A percentile compares a stretch with the other conserved stretches of the same genome.
Evolutionary conservation across 176 grass and related monocot genomes (phyloP).

Genomic region (Oryza meyeriana): DNA sequence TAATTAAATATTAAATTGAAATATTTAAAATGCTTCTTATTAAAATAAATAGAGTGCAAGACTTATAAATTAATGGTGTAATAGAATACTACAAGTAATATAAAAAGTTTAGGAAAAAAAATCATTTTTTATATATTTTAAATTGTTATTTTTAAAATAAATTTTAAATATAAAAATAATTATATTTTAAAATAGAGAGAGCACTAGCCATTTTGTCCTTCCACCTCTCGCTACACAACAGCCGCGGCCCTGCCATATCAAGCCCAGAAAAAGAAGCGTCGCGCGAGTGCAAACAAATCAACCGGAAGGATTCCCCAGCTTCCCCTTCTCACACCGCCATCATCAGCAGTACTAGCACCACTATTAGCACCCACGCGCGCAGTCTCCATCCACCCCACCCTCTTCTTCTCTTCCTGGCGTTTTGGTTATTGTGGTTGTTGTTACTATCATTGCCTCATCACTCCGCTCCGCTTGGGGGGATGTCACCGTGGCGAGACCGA

Average conservation of each 20-base stretch:
- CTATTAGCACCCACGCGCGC: not conserved
- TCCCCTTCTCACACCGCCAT: too few relatives aligned
- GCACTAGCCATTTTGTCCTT: not conserved
- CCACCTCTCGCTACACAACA: not conserved
- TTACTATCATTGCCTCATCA: not conserved
- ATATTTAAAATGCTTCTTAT: too few relatives aligned
- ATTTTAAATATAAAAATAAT: too few relatives aligned
- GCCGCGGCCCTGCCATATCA: conserved; percentile 15
- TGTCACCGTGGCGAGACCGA: conserved; percentile 7
- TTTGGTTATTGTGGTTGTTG: not conserved
- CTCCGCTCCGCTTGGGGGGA: not conserved
- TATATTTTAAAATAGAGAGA: too few relatives aligned
- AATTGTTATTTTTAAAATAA: too few relatives aligned
- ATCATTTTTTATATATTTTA: too few relatives aligned
- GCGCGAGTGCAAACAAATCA: conserved; percentile 43
- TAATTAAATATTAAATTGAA: too few relatives aligned
- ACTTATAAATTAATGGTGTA: too few relatives aligned
- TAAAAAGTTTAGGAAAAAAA: too few relatives aligned
- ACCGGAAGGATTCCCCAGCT: conserved; percentile 34
- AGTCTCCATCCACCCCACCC: not conserved
- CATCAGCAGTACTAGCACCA: too few relatives aligned
- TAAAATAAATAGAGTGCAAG: too few relatives aligned
- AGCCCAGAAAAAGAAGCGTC: conserved; percentile 26
- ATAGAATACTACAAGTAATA: too few relatives aligned
- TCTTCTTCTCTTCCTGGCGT: not conserved